Evolutionary conservation across 495 filamentous ascomycete genomes (phyloP).

Genomic region (Hypomontagnella monticulosa): DNA sequence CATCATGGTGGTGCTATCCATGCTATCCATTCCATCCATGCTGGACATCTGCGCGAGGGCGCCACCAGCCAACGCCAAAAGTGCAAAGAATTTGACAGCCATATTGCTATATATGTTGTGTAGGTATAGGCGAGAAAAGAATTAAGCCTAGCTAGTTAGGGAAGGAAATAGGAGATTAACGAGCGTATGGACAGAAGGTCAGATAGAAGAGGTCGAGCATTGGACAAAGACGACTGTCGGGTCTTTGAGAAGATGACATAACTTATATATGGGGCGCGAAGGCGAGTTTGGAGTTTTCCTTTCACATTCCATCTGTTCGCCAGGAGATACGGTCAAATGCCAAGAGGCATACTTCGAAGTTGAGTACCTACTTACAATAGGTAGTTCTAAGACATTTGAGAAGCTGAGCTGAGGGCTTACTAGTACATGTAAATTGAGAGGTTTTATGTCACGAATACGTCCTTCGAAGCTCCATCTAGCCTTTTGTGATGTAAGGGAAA

Average conservation of each 20-base stretch:
- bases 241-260: constrained; percentile 36
- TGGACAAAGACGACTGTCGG: constrained; percentile 17
- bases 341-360: constrained; percentile 1
- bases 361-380: too few relatives aligned
- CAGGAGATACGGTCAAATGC: constrained; percentile 4
- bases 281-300: constrained; percentile 1
- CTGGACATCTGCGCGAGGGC: constrained; percentile 34
- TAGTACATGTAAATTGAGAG: background rate
- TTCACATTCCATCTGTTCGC: constrained; percentile 22
- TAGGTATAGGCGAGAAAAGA: background rate
- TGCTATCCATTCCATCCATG: constrained; percentile 15
- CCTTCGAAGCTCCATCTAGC: too few relatives aligned
- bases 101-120: constrained; percentile 16
- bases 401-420: constrained; percentile 6
- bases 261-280: constrained; percentile 8
- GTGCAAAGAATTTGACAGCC: constrained; percentile 21
- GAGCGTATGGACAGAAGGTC: background rate
- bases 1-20: constrained; percentile 15
- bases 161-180: background rate
- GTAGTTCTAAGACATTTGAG: constrained; percentile 26
- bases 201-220: constrained; percentile 5
- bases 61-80: constrained; percentile 29
- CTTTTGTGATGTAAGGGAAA: too few relatives aligned
- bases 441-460: too few relatives aligned
- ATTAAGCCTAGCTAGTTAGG: background rate